Conservation (phyloP, 768 basidiomycete genomes). For the Mycena polygramma region DNA sequence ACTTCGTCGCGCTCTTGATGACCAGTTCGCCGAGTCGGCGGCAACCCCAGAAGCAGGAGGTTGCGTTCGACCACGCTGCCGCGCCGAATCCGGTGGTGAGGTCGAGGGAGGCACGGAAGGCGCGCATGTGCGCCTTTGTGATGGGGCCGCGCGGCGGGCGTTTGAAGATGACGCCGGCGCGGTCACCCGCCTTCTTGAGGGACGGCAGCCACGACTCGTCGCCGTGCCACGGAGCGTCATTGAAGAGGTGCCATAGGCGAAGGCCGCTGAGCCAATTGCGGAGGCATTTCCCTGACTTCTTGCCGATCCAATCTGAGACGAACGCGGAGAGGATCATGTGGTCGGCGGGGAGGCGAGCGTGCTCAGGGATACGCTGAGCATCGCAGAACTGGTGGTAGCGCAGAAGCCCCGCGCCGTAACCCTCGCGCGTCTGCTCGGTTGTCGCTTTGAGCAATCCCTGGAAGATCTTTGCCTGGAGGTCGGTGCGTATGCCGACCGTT, state of each 20-base stretch:
- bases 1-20: not conserved
- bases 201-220: not conserved
- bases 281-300: not conserved
- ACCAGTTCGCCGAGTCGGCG: not conserved
- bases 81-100: not conserved
- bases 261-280: not conserved
- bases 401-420: not conserved
- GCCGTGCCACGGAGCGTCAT: not conserved
- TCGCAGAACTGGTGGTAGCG: not conserved
- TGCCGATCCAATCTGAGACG: not conserved
- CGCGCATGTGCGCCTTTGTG: conserved; percentile 7
- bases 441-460: not conserved
- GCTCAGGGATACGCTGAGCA: not conserved
- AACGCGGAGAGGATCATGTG: not conserved
- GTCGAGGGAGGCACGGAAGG: not conserved
- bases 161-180: conserved; percentile 8
- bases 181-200: conserved; percentile 4
- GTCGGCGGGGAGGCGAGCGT: not conserved
- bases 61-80: not conserved
- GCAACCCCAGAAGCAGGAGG: not conserved
- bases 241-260: not conserved
- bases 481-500: not conserved
- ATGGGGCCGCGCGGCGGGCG: conserved; percentile 17
- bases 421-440: not conserved
- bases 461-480: not conserved